Base-by-base conservation (phyloP, 768 basidiomycete genomes). In the Lentinula detonsa region DNA sequence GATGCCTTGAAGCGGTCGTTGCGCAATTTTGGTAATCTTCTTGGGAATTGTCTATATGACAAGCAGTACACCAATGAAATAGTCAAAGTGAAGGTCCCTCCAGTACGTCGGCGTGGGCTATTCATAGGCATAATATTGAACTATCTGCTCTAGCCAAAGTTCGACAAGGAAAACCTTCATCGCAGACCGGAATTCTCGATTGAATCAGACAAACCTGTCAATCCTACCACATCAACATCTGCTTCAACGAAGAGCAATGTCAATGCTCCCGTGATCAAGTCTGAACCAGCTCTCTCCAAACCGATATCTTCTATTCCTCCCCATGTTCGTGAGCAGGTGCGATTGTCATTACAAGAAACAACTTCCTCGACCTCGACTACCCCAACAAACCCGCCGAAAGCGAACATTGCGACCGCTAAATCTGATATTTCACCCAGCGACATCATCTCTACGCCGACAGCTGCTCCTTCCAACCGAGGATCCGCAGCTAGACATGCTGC, bases 11-110 rank as follows among this genome's bases (percentile, higher is more conserved):
- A 99, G 73, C 87, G 96, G 35, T 85, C 94, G 1, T 79, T 99
- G 8, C 81, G 93, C 28, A 93, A 86, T 64, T 99, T 98, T 69
- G 97, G 97, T 43, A 97, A 95, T 70, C 76, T 98, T 2, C 79
- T 98, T 15, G 97, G 97, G 1, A 96, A 97, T 67, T 99, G 97
- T 73, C 74, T 98, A n/a, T 98, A 98, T 68, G 97, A 98, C 76
- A 97, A 96, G 75, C 72, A 81, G 5, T 98, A 93, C 71, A 82
- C 91, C 0, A 82, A 88, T 52, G 90, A 95, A 69, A 79, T 99
- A 8, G 76, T 83, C 43, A 96, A 95, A 75, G 88, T 98, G 65
- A 96, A 93, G 70, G 85, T 92, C 0, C 82, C 83, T 34, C 85
- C 85, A 3, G 95, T 96, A 67, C 61, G 89, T 82, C n/a, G 6